Conservation (phyloP, 148 eudicot species). For the Heliosperma pusillum region DNA sequence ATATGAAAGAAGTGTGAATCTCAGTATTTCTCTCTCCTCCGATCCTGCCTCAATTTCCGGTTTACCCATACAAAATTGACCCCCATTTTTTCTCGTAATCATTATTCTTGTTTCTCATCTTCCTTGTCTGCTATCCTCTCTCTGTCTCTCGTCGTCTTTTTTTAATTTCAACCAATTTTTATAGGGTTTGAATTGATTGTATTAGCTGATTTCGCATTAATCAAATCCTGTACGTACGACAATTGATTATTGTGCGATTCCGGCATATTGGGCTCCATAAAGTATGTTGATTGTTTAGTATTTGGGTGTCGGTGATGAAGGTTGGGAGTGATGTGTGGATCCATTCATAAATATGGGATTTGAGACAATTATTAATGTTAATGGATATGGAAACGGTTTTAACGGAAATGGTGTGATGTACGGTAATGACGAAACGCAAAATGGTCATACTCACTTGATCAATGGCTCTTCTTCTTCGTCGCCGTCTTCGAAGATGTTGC, state of each 20-base stretch:
- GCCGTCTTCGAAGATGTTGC: conserved; percentile 24
- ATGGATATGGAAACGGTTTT: conserved; percentile 10
- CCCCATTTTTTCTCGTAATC: background rate
- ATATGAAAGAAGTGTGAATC: background rate
- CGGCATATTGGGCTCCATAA: background rate
- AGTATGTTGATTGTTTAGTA: background rate
- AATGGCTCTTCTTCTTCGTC: background rate
- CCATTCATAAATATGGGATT: conserved; percentile 11
- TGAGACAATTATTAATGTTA: conserved; percentile 18
- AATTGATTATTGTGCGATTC: background rate
- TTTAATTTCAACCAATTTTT: background rate
- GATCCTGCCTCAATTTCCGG: conserved; percentile 18
- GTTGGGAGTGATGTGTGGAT: background rate
- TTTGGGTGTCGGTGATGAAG: conserved; percentile 12
- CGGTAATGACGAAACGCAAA: conserved; percentile 21
- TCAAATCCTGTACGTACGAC: background rate
- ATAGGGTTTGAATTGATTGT: background rate
- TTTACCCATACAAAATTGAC: background rate
- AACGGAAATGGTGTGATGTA: conserved; percentile 16
- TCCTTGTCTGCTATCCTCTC: conserved; percentile 1
- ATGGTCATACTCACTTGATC: conserved; percentile 21
- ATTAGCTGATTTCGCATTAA: background rate
- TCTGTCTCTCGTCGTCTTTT: background rate
- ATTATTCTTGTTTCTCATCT: background rate
- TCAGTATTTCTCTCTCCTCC: conserved; percentile 8